Evolutionary conservation across 2,329 filamentous ascomycete species (phyloP), one percentile per base, ranked within the genome.

Genomic region (Alternaria dauci): DNA sequence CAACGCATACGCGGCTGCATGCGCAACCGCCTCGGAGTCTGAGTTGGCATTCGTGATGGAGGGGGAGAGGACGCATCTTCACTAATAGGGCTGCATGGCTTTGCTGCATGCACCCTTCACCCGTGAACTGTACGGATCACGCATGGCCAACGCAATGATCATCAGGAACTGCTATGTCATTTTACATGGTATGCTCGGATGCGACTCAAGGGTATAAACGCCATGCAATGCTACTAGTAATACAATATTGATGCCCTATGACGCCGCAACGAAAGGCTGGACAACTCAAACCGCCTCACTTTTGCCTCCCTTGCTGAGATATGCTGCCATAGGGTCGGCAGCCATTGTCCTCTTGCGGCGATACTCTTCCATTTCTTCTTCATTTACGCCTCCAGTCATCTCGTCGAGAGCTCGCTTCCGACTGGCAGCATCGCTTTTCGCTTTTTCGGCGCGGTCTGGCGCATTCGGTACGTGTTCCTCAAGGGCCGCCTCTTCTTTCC

Each of bases 341-440:
- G 89, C 88, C 28, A 87, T 88, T 52, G 88, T 86, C 65, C 89
- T 85, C 76, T 93, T 94, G 68, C 88, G 86, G 70, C 93, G 87
- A 77, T 96, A 97, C 61, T 90, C 88, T 59, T 97, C 94, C 81
- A 97, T 86, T 67, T 97, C 93, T 57, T 91, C 91, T 73, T 96
- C 92, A 0, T 89, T 89, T 12, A 95, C 85, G 1, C 90, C 91
- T 23, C 87, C 87, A 70, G 90, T 88, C 85, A 96, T 89, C 74
- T 96, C 91, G 56, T 91, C 88, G 30, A 92, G 81, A 1, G 90
- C 91, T 44, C 93, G 86, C 78, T 96, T 94, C 76, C 89, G 91
- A 28, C 68, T 71, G 50, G 71, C 67, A 55, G 79, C 74, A 53
- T 83, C 81, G 30, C 72, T 71, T 39, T 70, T 79, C 26, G 75